Conservation (phyloP, 805 yeast species). For the Candida nemodendra region DNA sequence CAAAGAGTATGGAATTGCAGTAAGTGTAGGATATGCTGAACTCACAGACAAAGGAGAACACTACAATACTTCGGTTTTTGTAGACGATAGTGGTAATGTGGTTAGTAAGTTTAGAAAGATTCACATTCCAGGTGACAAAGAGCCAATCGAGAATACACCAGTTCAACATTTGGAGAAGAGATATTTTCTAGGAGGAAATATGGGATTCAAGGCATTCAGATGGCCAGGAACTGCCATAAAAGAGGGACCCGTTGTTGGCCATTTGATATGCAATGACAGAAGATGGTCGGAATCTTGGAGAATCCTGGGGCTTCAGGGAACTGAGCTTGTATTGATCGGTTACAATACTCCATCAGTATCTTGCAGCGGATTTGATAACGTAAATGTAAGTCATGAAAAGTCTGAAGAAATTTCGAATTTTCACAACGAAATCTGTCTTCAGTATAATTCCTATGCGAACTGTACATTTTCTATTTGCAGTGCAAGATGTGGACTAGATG, state of each 20-base stretch:
- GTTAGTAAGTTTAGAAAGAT: conserved; percentile 37
- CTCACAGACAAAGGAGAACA: conserved; percentile 38
- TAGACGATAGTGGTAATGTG: conserved; percentile 32
- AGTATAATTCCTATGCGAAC: conserved; percentile 11
- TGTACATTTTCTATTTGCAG: conserved; percentile 7
- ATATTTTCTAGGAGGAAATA: conserved; percentile 35
- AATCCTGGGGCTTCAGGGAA: conserved; percentile 37
- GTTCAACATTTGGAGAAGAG: conserved; percentile 37
- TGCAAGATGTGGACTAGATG: conserved; percentile 12
- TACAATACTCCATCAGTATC: conserved; percentile 34
- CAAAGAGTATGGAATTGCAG: conserved; percentile 28
- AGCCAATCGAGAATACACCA: conserved; percentile 28
- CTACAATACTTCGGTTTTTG: conserved; percentile 35
- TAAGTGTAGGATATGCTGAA: conserved; percentile 39
- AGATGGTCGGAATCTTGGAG: conserved; percentile 43
- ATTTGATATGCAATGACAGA: conserved; percentile 39
- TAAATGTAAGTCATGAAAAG: background rate
- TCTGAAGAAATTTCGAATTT: conserved; percentile 5
- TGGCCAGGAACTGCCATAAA: conserved; percentile 20
- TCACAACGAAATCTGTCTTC: conserved; percentile 9
- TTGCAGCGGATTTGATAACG: conserved; percentile 1
- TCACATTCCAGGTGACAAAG: conserved; percentile 37
- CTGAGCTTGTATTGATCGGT: conserved; percentile 36
- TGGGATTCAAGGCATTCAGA: conserved; percentile 35
- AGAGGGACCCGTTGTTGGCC: conserved; percentile 32